Percentiles rank a stretch among this genome's conserved stretches.
phyloP scores from a whole-genome alignment of 768 basidiomycete species.

The Lactifluus pinguis region DNA sequence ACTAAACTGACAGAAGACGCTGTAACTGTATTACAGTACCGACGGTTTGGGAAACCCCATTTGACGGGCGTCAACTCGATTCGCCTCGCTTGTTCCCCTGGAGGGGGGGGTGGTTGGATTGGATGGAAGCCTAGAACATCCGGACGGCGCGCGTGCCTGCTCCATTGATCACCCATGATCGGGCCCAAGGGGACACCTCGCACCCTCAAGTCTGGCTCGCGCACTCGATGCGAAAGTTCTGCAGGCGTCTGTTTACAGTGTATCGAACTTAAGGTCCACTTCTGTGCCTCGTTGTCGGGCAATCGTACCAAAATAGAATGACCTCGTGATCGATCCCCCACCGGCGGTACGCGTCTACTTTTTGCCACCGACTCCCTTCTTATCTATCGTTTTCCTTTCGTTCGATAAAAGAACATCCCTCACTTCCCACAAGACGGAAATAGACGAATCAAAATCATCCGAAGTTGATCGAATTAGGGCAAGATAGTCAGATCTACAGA shows the following conservation, averaged over 20 bases:
- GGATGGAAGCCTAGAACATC: constrained; percentile 3
- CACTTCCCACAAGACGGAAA: not conserved
- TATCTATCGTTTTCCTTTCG: not conserved
- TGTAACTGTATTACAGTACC: too few species aligned
- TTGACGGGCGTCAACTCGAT: not conserved
- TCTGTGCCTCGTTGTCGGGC: constrained; percentile 4
- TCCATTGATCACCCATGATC: constrained; percentile 14
- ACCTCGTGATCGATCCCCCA: constrained; percentile 6
- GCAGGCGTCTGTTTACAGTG: constrained; percentile 1
- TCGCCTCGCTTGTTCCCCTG: not conserved
- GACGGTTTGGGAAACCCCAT: too few species aligned
- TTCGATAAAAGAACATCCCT: not conserved
- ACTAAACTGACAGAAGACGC: too few species aligned
- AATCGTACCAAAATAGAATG: not conserved
- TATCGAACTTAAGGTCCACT: not conserved
- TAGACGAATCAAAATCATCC: not conserved
- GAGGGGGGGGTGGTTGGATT: not conserved
- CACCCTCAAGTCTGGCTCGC: not conserved
- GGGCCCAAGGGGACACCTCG: not conserved
- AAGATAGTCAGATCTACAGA: not conserved
- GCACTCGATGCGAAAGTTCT: not conserved
- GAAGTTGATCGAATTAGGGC: not conserved
- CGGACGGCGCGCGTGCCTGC: constrained; percentile 7
- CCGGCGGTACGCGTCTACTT: not conserved
- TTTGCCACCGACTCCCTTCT: not conserved